These are phyloP conservation scores for Ilyonectria mors-panacis DNA, from an alignment of 2,329 filamentous ascomycete genomes.

Conservation along the genomic window DNA sequence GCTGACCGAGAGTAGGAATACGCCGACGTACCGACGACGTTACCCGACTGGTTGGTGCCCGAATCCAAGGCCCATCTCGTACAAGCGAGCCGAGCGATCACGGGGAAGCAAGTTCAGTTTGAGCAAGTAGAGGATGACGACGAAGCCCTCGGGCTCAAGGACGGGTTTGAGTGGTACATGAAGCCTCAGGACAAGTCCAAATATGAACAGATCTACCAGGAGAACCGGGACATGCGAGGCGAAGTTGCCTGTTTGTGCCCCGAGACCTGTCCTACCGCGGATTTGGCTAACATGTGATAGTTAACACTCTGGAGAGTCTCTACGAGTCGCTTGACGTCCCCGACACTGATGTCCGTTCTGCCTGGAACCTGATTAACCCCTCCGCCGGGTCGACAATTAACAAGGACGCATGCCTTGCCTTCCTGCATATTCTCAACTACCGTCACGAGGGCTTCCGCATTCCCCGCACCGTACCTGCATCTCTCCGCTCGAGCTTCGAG, in stretches of 20 bases:
- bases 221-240: conserved; percentile 89
- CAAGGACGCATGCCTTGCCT: conserved; percentile 94
- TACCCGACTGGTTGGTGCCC: conserved; percentile 97
- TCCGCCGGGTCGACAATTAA: conserved; percentile 86
- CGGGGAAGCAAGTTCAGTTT: conserved; percentile 84
- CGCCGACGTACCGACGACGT: conserved; percentile 83
- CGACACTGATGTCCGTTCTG: conserved; percentile 86
- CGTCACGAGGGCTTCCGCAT: conserved; percentile 96
- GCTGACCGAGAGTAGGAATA: conserved; percentile 76
- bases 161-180: conserved; percentile 99
- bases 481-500: conserved; percentile 92
- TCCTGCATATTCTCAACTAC: conserved; percentile 96
- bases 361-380: conserved; percentile 98
- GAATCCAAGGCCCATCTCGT: conserved; percentile 95
- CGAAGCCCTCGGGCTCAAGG: conserved; percentile 87
- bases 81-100: conserved; percentile 84
- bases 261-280: not conserved
- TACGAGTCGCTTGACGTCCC: conserved; percentile 85
- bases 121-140: conserved; percentile 88
- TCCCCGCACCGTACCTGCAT: conserved; percentile 90
- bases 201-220: conserved; percentile 97
- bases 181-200: conserved; percentile 90
- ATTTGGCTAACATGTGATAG: conserved; percentile 60
- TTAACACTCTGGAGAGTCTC: conserved; percentile 83
- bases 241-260: conserved; percentile 79